Percentiles rank a stretch among this genome's conserved stretches.
Evolutionary conservation across 306 rosid species (phyloP).

Genomic region (Prunus kanzakura): DNA sequence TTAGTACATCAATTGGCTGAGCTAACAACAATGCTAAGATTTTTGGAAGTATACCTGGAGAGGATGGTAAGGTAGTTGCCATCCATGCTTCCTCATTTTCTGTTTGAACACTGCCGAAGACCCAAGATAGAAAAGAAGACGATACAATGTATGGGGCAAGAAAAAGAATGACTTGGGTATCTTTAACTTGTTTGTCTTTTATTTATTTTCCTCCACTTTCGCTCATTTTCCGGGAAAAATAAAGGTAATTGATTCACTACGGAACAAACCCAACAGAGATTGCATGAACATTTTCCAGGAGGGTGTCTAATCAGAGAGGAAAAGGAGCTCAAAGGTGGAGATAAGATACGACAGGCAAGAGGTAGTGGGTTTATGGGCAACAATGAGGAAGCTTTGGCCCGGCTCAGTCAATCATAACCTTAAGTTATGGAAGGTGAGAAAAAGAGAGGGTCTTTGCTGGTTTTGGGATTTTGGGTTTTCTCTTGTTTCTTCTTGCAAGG

Average conservation of each 20-base stretch:
- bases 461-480: conserved; percentile 30
- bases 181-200: conserved; percentile 1
- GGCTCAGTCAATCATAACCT: conserved; percentile 48
- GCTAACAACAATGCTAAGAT: neutral
- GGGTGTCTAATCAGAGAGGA: conserved; percentile 9
- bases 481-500: conserved; percentile 6
- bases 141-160: conserved; percentile 23
- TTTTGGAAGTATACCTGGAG: conserved; percentile 63
- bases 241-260: conserved; percentile 37
- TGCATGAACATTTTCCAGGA: conserved; percentile 18
- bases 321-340: conserved; percentile 39
- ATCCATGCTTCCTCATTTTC: conserved; percentile 95
- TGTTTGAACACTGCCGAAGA: conserved; percentile 22
- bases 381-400: conserved; percentile 49
- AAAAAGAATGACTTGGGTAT: conserved; percentile 22
- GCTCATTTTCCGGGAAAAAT: conserved; percentile 35
- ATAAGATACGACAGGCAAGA: conserved; percentile 38
- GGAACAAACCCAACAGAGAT: conserved; percentile 17
- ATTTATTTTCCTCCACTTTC: conserved; percentile 25
- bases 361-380: conserved; percentile 18
- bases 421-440: conserved; percentile 41
- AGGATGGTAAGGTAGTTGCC: conserved; percentile 98
- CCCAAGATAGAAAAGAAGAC: conserved; percentile 14
- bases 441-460: conserved; percentile 20
- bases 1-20: conserved; percentile 11